These are phyloP conservation scores for Panicum hallii DNA, from an alignment of 202 grass and related monocot species.

Conservation along the genomic window DNA sequence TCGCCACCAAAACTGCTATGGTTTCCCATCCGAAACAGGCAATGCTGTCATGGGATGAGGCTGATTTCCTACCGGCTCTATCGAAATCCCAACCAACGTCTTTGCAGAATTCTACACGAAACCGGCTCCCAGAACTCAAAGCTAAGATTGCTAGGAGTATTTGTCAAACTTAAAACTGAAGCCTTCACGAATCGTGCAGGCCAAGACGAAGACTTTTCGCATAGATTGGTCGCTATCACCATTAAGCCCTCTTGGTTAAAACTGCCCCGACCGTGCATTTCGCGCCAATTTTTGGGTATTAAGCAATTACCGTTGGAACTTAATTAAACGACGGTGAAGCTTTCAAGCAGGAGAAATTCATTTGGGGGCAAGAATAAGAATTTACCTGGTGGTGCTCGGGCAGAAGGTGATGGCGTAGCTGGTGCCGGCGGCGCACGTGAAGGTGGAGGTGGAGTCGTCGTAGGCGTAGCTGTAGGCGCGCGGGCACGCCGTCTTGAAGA, in stretches of 20 bases:
- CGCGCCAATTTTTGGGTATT: conserved; percentile 30
- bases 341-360: neutral
- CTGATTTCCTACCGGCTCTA: neutral
- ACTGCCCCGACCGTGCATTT: conserved; percentile 14
- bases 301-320: too few relatives aligned
- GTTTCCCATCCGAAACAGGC: neutral
- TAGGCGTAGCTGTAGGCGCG: conserved; percentile 91
- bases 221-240: neutral
- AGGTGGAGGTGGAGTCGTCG: conserved; percentile 89
- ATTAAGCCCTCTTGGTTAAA: neutral
- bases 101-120: conserved; percentile 19
- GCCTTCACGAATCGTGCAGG: neutral
- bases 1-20: neutral
- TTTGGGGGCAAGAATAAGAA: too few relatives aligned
- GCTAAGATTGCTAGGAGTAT: neutral
- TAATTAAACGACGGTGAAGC: neutral
- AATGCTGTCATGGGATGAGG: neutral
- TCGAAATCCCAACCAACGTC: neutral
- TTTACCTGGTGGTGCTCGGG: conserved; percentile 74
- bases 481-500: conserved; percentile 87
- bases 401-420: conserved; percentile 93
- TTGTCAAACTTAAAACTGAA: conserved; percentile 1
- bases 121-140: neutral
- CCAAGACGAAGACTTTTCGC: neutral
- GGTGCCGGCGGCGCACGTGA: conserved; percentile 75